These are phyloP conservation scores for Lasiodiplodia sp. DNA, from an alignment of 2,329 filamentous ascomycete genomes.

Conservation along the genomic window DNA sequence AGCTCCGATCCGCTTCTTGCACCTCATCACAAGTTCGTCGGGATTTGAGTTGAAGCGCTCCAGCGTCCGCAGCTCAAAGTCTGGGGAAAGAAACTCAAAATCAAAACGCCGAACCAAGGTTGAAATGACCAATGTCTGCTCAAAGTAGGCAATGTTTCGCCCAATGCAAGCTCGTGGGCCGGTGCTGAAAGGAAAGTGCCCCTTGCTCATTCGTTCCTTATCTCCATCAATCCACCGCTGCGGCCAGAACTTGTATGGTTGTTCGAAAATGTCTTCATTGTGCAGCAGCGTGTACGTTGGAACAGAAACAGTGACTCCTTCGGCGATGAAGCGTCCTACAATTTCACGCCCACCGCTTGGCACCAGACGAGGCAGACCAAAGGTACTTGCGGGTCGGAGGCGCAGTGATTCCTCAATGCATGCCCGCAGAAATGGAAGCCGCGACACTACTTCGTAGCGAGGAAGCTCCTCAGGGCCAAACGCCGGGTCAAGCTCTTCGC, in stretches of 20 bases:
- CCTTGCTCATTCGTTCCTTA: slow-evolving; percentile 34
- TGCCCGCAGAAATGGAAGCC: slow-evolving; percentile 41
- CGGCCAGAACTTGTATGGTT: slow-evolving; percentile 55
- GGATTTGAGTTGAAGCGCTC: too few relatives aligned
- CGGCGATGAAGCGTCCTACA: slow-evolving; percentile 41
- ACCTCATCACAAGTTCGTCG: too few relatives aligned
- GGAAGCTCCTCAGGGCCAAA: slow-evolving; percentile 47
- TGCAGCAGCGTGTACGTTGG: slow-evolving; percentile 51
- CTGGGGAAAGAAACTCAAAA: slow-evolving; percentile 34
- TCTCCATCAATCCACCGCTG: slow-evolving; percentile 56
- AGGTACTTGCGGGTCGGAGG: slow-evolving; percentile 33
- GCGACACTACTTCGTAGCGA: slow-evolving; percentile 33
- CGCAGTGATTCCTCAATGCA: slow-evolving; percentile 42
- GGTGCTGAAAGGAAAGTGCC: slow-evolving; percentile 33
- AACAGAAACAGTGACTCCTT: slow-evolving; percentile 47
- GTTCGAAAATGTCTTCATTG: slow-evolving; percentile 60
- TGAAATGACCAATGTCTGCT: slow-evolving; percentile 46
- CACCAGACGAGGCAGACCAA: slow-evolving; percentile 40
- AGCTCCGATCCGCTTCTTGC: too few relatives aligned
- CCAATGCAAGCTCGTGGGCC: slow-evolving; percentile 37
- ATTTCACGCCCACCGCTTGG: slow-evolving; percentile 33
- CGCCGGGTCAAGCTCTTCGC: slow-evolving; percentile 60
- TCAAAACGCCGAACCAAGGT: slow-evolving; percentile 48
- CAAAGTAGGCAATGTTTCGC: slow-evolving; percentile 60
- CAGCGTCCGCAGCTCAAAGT: too few relatives aligned